Base-by-base conservation (phyloP, 345 rosid species). In the Hypericum androsaemum region DNA sequence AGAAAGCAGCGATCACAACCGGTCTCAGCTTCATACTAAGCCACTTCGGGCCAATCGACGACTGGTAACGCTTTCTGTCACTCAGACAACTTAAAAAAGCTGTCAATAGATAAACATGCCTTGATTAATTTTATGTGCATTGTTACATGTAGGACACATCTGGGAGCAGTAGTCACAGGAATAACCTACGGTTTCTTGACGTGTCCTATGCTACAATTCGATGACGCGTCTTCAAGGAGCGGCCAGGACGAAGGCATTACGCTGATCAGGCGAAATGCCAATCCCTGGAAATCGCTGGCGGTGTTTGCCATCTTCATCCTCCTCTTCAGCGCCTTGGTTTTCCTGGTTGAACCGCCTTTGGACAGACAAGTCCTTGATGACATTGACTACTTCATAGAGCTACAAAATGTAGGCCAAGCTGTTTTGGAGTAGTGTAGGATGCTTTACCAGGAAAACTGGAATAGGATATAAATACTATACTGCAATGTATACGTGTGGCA, bases 1-100 rank as follows among this genome's bases (percentile, higher is more conserved):
- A 77, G 59, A 86, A 86, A 68, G 95, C 97, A 41, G 62, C 86
- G 43, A 51, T 83, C 22, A 66, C 70, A 42, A 70, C 94, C 6
- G 90, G 74, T 42, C 68, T 80, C 16, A 66, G 90, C 73, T 86
- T 70, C 65, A 72, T 86, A 41, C 58, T 89, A 57, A 86, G 95
- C 82, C 71, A 77, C 69, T 84, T 78, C 3, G 86, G 89, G 32
- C 86, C 84, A 0, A 76, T 89, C 5, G 97, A 86, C 68, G 83
- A 83, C 68, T 86, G 89, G 97, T 89, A 64, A 66, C 72, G 41
- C 58, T 46, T 47, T 36, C 50, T 5, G 8, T 12, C 17, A 9
- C 3, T 46, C 50, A n/a, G 16, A n/a, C 8, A 13, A 46, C 50
- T 6, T 12, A n/a, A 44, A 5, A 6, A n/a, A 41, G 43, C 35